Percentiles rank a stretch among this genome's conserved stretches.
Conservation (phyloP, 768 basidiomycete genomes). For the Tubosaeta brunneosetosa region DNA sequence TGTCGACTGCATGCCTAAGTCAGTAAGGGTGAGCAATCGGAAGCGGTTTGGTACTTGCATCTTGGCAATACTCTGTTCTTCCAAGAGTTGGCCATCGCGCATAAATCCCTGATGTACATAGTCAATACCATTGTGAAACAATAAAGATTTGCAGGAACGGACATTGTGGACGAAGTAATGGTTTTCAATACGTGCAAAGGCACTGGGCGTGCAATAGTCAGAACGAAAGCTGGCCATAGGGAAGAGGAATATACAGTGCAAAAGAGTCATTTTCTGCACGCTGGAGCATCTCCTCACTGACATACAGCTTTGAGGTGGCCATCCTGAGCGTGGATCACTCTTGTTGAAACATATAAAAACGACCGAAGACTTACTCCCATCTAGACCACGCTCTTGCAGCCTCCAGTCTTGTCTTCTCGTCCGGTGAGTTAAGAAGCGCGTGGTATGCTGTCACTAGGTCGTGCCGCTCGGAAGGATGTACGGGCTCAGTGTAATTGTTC, state of each 20-base stretch:
- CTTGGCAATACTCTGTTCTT: slow-evolving; percentile 79
- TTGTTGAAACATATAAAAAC: neutral
- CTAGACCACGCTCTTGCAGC: slow-evolving; percentile 87
- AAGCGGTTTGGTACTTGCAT: slow-evolving; percentile 48
- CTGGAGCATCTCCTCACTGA: slow-evolving; percentile 64
- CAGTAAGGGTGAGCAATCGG: slow-evolving; percentile 3
- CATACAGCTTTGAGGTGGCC: slow-evolving; percentile 70
- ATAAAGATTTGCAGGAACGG: slow-evolving; percentile 11
- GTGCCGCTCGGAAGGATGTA: slow-evolving; percentile 73
- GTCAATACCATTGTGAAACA: slow-evolving; percentile 6
- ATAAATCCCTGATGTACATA: slow-evolving; percentile 62
- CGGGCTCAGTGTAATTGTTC: slow-evolving; percentile 78
- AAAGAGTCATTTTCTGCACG: slow-evolving; percentile 70
- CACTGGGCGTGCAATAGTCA: slow-evolving; percentile 38
- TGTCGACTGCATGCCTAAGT: slow-evolving; percentile 55
- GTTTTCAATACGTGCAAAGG: slow-evolving; percentile 86
- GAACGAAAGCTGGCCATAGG: slow-evolving; percentile 3
- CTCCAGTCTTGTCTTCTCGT: slow-evolving; percentile 56
- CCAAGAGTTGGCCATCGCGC: slow-evolving; percentile 83
- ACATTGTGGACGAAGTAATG: slow-evolving; percentile 87
- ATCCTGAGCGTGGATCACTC: slow-evolving; percentile 46
- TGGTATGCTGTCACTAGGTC: slow-evolving; percentile 87
- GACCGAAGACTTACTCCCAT: slow-evolving; percentile 70
- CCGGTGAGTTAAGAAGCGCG: slow-evolving; percentile 64
- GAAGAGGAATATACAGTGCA: slow-evolving; percentile 52